These are phyloP conservation scores for Cystoderma amianthinum DNA, from an alignment of 768 basidiomycete species.

Conservation along the genomic window DNA sequence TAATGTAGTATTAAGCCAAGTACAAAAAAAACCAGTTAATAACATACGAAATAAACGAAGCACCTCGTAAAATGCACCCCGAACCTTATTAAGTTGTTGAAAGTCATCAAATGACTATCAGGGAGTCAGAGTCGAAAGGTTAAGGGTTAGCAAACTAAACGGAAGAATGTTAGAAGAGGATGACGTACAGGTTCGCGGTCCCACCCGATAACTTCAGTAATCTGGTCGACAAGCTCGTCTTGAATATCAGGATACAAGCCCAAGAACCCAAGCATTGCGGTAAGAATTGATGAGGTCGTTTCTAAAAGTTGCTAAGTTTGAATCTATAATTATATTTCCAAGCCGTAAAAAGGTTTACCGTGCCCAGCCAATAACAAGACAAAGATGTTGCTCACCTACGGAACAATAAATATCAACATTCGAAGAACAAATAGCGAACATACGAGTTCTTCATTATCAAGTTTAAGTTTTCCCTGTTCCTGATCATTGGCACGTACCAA, in stretches of 20 bases:
- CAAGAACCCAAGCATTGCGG: slow-evolving; percentile 39
- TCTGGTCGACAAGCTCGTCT: slow-evolving; percentile 38
- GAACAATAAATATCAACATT: neutral
- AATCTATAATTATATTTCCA: too few species aligned
- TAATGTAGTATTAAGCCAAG: neutral
- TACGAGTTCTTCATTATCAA: neutral
- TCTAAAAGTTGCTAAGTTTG: slow-evolving; percentile 27
- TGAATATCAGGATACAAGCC: slow-evolving; percentile 39
- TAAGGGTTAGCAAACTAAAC: neutral
- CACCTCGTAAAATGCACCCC: slow-evolving; percentile 1
- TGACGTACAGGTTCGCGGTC: slow-evolving; percentile 21
- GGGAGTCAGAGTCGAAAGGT: neutral
- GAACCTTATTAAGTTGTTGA: neutral
- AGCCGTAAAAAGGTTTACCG: neutral
- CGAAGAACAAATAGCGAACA: neutral
- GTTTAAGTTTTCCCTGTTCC: neutral
- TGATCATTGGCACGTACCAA: neutral
- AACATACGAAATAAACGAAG: slow-evolving; percentile 1
- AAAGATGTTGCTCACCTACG: neutral
- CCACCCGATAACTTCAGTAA: slow-evolving; percentile 27
- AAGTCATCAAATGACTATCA: neutral
- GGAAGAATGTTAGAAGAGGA: neutral
- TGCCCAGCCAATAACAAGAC: neutral
- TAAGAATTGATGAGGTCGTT: slow-evolving; percentile 43
- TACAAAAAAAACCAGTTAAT: neutral